Base-by-base conservation (phyloP, 140 eudicot genomes). In the Oenanthe javanica region DNA sequence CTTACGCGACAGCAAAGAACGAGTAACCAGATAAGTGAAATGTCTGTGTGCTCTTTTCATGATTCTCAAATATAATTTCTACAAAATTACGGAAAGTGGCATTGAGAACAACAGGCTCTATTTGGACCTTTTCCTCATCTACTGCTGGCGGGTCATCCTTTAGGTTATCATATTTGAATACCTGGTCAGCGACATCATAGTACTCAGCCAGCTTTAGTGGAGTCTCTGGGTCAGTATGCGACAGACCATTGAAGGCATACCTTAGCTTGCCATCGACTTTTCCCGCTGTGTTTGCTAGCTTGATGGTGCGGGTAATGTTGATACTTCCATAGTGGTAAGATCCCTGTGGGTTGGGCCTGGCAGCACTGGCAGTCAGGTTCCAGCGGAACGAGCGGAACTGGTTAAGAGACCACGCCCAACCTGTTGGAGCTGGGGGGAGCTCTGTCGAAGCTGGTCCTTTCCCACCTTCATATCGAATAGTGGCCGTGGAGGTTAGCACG, bases 281-380 rank as follows among this genome's bases (percentile, higher is more conserved):
- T 23, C 83, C 81, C 0, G 84, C 84, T 0, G 89, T 51, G 79
- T 40, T 85, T 6, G 81, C 86, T 1, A 90, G 13, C 81, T 83
- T 84, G 25, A 90, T 86, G 18, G 96, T 90, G 1, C 96, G 86
- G 36, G 92, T 85, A 40, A 90, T 90, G 85, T 86, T 85, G 66
- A 90, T 88, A 18, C 84, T 42, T 38, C 96, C 92, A 59, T 90
- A 90, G 61, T 84, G 90, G 86, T 86, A 90, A 2, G 96, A 90
- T 1, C 96, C 96, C 54, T 90, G 96, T 0, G 96, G 96, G 72
- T 90, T 90, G 18, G 92, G 96, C 70, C 96, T 82, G 46, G 96
- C 96, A 16, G 96, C 96, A 77, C 92, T 90, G 14, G 96, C 96
- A 0, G 92, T 90, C 13, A 90, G 84, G 86, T 90, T 88, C 92